These are phyloP conservation scores for Nannochloropsis gaditana DNA, from an alignment of 108 stramenopile species.

Conservation along the genomic window DNA sequence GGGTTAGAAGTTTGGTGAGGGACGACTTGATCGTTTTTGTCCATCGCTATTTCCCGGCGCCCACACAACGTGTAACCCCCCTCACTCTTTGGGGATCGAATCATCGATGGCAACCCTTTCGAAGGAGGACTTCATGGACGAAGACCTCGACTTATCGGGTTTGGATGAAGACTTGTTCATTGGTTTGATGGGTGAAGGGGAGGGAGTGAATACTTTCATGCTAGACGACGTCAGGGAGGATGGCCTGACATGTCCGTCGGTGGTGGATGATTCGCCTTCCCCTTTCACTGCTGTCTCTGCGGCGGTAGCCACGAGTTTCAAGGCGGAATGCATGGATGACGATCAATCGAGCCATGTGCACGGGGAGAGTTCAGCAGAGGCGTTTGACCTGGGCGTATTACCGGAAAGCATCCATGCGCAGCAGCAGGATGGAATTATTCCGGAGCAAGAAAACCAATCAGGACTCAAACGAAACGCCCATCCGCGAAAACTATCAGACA, in stretches of 20 bases:
- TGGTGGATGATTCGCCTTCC: not conserved
- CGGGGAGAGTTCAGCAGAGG: no score
- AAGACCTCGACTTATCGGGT: not conserved
- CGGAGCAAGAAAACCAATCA: no score
- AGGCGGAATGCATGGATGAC: no score
- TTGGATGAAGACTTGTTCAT: conserved; percentile 13
- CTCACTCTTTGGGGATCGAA: not conserved
- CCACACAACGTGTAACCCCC: not conserved
- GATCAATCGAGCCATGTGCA: no score
- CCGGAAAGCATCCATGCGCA: no score
- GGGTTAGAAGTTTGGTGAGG: no score
- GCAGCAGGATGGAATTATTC: no score
- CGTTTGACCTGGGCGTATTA: no score
- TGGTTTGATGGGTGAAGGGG: conserved; percentile 1
- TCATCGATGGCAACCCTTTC: not conserved
- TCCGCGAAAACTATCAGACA: no score
- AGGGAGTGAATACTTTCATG: not conserved
- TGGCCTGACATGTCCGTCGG: not conserved
- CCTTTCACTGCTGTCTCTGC: conserved; percentile 19
- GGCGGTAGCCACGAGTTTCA: not conserved
- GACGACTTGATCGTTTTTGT: no score
- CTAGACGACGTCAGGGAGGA: not conserved
- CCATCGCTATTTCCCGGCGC: not conserved
- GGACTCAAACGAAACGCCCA: no score
- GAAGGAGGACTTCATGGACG: not conserved